Base-by-base conservation (phyloP, 2,329 filamentous ascomycete species). In the Drechslerella dactyloides region DNA sequence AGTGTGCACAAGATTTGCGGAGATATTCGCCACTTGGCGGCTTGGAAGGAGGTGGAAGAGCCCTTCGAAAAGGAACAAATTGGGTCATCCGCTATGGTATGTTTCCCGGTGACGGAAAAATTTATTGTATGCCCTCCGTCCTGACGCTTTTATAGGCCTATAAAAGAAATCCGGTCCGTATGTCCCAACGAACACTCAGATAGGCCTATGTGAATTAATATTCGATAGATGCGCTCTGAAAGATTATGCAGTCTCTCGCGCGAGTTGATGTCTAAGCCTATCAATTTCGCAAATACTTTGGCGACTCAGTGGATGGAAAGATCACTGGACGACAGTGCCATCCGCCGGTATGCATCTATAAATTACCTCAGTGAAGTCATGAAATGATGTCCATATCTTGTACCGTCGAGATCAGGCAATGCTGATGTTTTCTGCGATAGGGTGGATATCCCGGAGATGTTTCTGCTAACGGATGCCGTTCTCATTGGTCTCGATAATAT, bases 31-130 rank as follows among this genome's bases (percentile, higher is more conserved):
- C 88, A 90, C 77, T 82, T 93, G 53, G 88, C 89, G 4, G 83
- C 85, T 77, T 85, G 87, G 81, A 96, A 96, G 83, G 91, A 96
- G 80, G 82, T 94, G 68, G 92, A 96, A 78, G 90, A 93, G 82
- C 90, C 90, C 0, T 90, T 91, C 76, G 90, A 93, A 81, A 87
- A 86, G 76, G 85, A 87, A 75, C 91, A 96, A 81, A 91, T 93
- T 75, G 90, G 89, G 27, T 86, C 83, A 50, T 85, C 82, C 53
- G 87, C 87, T 66, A 85, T 85, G 80, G 48, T 75, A 75, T 48
- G 74, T 73, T 15, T 75, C 72, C 17, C 1, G 15, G 1, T 27
- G n/a, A 35, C 19, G 4, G 5, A 35, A 46, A 57, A 24, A 11
- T 24, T 8, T 30, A 44, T 21, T 4, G 46, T 53, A 53, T 53